Conservation (phyloP, 192 early-diverging fungal species). For the Allomyces macrogynus region DNA sequence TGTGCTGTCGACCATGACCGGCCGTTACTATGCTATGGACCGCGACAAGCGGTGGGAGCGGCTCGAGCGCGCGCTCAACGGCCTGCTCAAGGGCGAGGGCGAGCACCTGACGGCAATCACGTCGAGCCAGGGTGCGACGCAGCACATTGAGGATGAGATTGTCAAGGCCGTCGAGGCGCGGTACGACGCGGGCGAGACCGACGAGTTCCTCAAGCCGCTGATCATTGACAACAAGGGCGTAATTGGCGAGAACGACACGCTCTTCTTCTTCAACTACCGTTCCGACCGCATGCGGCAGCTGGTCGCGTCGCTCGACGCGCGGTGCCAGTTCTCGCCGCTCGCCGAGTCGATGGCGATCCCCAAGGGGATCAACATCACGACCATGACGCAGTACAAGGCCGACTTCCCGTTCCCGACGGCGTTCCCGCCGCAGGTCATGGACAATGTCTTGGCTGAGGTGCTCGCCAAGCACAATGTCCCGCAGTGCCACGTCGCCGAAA, state of each 20-base stretch:
- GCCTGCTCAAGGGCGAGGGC: slow-evolving; percentile 53
- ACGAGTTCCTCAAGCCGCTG: slow-evolving; percentile 99
- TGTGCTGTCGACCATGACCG: slow-evolving; percentile 73
- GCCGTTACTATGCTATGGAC: slow-evolving; percentile 99
- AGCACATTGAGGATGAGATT: no score
- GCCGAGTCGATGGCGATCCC: slow-evolving; percentile 36
- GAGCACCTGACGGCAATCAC: slow-evolving; percentile 25
- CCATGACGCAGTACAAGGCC: slow-evolving; percentile 94
- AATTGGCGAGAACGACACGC: slow-evolving; percentile 68
- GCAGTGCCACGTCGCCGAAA: slow-evolving; percentile 96
- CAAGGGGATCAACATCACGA: slow-evolving; percentile 62
- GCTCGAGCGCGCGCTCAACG: slow-evolving; percentile 83
- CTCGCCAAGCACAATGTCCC: slow-evolving; percentile 64
- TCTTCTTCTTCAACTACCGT: slow-evolving; percentile 98
- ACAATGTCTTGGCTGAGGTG: slow-evolving; percentile 95
- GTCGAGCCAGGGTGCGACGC: background rate
- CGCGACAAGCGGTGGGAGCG: slow-evolving; percentile 99
- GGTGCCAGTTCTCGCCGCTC: slow-evolving; percentile 64
- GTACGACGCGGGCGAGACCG: slow-evolving; percentile 79
- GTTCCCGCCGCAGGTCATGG: slow-evolving; percentile 94
- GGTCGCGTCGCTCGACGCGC: slow-evolving; percentile 25
- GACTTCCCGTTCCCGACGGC: slow-evolving; percentile 90
- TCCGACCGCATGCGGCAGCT: slow-evolving; percentile 95
- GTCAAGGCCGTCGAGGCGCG: slow-evolving; percentile 53
- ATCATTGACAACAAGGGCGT: slow-evolving; percentile 56